Base-by-base conservation (phyloP, 1,284 basidiomycete species). In the Ceratobasidium sp. region DNA sequence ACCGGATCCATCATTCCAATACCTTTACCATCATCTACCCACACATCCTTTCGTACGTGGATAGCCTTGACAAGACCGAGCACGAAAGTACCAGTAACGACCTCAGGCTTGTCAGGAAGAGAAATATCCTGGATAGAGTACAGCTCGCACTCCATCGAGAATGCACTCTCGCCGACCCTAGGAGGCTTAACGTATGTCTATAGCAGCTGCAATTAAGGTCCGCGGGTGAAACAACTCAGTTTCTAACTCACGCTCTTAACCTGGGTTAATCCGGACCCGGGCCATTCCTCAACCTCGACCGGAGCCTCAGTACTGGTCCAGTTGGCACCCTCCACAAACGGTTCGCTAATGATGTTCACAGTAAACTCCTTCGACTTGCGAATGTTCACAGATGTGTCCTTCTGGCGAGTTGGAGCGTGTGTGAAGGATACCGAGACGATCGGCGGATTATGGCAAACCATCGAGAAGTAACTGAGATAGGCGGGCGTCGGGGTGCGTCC, bases 271-370 rank as follows among this genome's bases (percentile, higher is more conserved):
- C 93, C 93, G 74, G 89, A 88, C 65, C 94, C 81, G 31, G 85
- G 81, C 91, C 92, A 95, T 81, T 94, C 92, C 79, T 90, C 86
- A 2, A 88, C 84, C 9, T 87, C 84, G 6, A 84, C 83, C 9
- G 92, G 91, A 7, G 90, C 84, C 77, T 93, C 89, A 51, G 92
- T 85, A 8, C 89, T 85, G 8, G 88, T 88, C 74, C 86, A 85
- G 80, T 94, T 94, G 5, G 90, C 88, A 1, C 91, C 90, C 79
- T 92, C 90, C 54, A 89, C 82, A 79, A 92, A 91, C 0, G 89
- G 83, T 80, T 93, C 91, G 76, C 89, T 91, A 78, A 94, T 89
- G 76, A 94, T 89, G 79, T 88, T 91, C 56, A 92, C 88, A 7
- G 88, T 89, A 80, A 94, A 95, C 79, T 90, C 85, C 77, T 89